Percentiles rank a stretch among this genome's conserved stretches.
phyloP scores from a whole-genome alignment of 2,329 filamentous ascomycete species.

The Verticillium alfalfae region DNA sequence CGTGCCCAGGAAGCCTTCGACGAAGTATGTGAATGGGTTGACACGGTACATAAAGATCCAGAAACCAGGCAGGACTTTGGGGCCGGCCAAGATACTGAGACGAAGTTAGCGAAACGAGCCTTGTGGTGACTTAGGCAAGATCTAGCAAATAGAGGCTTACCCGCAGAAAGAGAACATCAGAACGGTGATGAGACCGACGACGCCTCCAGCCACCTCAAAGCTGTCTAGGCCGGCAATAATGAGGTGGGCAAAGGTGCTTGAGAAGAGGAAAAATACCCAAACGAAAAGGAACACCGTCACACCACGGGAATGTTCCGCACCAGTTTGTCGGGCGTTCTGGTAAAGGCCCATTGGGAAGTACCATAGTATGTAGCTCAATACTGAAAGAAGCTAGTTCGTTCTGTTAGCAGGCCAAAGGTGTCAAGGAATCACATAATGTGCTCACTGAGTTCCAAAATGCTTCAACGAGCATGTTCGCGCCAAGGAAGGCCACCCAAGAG shows the following conservation, averaged over 20 bases:
- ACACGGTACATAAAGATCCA: conserved; percentile 75
- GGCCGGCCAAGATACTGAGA: conserved; percentile 56
- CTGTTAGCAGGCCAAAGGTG: background rate
- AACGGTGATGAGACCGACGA: conserved; percentile 61
- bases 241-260: conserved; percentile 61
- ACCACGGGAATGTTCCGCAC: conserved; percentile 40
- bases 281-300: conserved; percentile 59
- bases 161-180: conserved; percentile 56
- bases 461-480: conserved; percentile 57
- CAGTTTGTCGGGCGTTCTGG: conserved; percentile 47
- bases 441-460: conserved; percentile 61
- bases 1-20: conserved; percentile 59
- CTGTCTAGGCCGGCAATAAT: conserved; percentile 57
- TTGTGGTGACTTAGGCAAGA: background rate
- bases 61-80: conserved; percentile 59
- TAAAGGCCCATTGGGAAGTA: conserved; percentile 65
- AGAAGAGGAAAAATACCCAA: conserved; percentile 59
- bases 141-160: background rate
- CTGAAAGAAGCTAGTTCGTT: conserved; percentile 17
- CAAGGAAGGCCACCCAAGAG: conserved; percentile 62
- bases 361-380: conserved; percentile 59
- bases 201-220: conserved; percentile 58
- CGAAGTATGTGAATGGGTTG: conserved; percentile 70
- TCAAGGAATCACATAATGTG: background rate
- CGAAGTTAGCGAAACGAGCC: conserved; percentile 2